Percentiles rank a stretch among this genome's conserved stretches.
phyloP scores from a whole-genome alignment of 2,329 filamentous ascomycete genomes.

The Diaporthe humulicola region DNA sequence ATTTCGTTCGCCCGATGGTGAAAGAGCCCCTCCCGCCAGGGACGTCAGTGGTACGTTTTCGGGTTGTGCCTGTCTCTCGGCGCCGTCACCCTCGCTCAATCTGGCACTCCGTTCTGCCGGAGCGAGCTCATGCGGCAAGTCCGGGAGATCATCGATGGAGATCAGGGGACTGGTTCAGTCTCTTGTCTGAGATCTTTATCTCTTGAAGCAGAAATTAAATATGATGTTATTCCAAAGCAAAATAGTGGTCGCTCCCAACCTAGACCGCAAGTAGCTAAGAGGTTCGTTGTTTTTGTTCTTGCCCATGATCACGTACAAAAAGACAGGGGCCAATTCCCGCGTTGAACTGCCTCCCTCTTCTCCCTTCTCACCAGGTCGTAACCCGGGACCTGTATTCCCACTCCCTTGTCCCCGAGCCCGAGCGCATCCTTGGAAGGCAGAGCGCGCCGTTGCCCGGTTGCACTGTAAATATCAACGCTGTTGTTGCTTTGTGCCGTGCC shows the following conservation, averaged over 20 bases:
- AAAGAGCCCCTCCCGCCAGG: not conserved
- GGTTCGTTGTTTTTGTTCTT: not conserved
- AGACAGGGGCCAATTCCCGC: not conserved
- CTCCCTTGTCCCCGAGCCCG: not conserved
- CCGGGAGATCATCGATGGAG: not conserved
- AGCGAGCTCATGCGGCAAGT: not conserved
- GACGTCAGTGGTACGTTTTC: not conserved
- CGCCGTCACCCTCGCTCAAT: not conserved
- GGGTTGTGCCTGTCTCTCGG: not conserved
- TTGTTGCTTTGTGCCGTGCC: conserved; percentile 10
- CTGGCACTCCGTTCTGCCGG: not conserved
- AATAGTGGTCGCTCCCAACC: conserved; percentile 25
- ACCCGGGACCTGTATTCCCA: conserved; percentile 1
- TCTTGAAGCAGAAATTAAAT: conserved; percentile 13
- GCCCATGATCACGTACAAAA: conserved; percentile 21
- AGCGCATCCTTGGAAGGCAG: not conserved
- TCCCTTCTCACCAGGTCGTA: conserved; percentile 16
- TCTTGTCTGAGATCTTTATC: not conserved
- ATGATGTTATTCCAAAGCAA: conserved; percentile 21
- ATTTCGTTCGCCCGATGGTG: no score
- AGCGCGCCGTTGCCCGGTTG: not conserved
- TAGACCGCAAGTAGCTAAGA: conserved; percentile 30
- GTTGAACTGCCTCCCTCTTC: not conserved
- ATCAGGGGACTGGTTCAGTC: not conserved
- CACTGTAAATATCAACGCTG: conserved; percentile 20